These are phyloP conservation scores for Pyrenochaeta sp. DNA, from an alignment of 2,329 filamentous ascomycete genomes.

Conservation along the genomic window DNA sequence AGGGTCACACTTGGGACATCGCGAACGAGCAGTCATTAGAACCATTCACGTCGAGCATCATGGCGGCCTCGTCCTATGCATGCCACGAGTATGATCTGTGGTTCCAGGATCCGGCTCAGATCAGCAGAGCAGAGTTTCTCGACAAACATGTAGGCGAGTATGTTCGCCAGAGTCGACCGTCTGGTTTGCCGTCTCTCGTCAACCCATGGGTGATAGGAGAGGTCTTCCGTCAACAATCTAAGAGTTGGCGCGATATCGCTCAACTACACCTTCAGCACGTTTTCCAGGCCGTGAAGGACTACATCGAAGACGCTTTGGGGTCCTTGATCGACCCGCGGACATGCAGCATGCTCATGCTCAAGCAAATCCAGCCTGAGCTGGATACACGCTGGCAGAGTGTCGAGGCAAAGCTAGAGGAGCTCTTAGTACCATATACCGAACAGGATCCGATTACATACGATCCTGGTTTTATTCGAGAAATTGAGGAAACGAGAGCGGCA, in stretches of 20 bases:
- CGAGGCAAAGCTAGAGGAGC: conserved; percentile 31
- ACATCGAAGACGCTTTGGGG: conserved; percentile 21
- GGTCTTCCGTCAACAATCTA: conserved; percentile 34
- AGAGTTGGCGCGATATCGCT: conserved; percentile 30
- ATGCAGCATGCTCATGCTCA: conserved; percentile 19
- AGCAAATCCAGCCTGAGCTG: conserved; percentile 29
- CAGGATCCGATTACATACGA: conserved; percentile 35
- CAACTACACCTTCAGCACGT: conserved; percentile 24
- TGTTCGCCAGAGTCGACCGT: conserved; percentile 27
- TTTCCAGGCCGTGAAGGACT: conserved; percentile 25
- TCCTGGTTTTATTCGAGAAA: conserved; percentile 25
- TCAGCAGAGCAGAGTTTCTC: conserved; percentile 25
- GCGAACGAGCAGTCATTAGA: not conserved
- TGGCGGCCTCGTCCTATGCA: conserved; percentile 2
- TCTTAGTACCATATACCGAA: conserved; percentile 28
- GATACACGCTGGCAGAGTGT: conserved; percentile 17
- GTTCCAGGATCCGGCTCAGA: conserved; percentile 14
- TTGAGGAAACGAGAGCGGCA: conserved; percentile 21
- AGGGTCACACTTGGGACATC: conserved; percentile 37
- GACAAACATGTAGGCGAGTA: conserved; percentile 21
- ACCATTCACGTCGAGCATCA: not conserved
- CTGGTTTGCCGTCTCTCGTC: conserved; percentile 29
- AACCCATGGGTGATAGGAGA: conserved; percentile 33
- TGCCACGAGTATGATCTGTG: conserved; percentile 16
- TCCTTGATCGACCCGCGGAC: conserved; percentile 29